These are phyloP conservation scores for Cladophialophora carrionii DNA, from an alignment of 2,329 filamentous ascomycete genomes.

Conservation along the genomic window DNA sequence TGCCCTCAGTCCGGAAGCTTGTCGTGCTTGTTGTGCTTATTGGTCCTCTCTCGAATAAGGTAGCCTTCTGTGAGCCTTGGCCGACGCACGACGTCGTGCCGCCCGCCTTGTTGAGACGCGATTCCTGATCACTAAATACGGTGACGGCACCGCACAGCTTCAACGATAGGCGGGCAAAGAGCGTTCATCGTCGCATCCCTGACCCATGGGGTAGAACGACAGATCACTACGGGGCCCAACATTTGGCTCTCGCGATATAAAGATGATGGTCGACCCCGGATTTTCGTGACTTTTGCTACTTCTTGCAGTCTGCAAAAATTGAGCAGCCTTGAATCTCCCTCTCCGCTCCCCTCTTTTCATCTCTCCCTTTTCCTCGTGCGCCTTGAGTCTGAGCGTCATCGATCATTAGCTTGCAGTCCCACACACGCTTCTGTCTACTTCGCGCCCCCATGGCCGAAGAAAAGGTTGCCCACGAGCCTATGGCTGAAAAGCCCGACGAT, in stretches of 20 bases:
- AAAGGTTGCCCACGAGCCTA: constrained; percentile 11
- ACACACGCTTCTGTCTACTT: not conserved
- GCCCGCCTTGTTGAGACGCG: constrained; percentile 1
- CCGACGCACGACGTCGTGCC: constrained; percentile 13
- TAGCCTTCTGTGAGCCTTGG: constrained; percentile 9
- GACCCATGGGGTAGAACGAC: constrained; percentile 21
- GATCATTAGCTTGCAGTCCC: not conserved
- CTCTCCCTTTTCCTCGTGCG: not conserved
- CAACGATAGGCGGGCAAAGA: not conserved
- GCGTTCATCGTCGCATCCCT: not conserved
- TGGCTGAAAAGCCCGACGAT: constrained; percentile 26
- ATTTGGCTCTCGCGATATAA: constrained; percentile 15
- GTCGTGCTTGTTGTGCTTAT: not conserved
- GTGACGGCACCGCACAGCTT: not conserved
- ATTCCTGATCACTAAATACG: constrained; percentile 10
- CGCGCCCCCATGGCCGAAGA: constrained; percentile 14
- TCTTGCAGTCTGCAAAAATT: not conserved
- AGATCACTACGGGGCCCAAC: constrained; percentile 11
- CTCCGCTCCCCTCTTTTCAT: not conserved
- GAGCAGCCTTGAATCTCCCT: not conserved
- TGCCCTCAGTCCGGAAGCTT: not conserved
- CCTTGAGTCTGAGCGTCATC: not conserved
- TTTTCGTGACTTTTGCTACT: not conserved
- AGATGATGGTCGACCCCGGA: constrained; percentile 1
- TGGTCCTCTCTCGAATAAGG: constrained; percentile 7